Conservation (phyloP, 2,329 filamentous ascomycete species). For the Zasmidium citrigriseum region DNA sequence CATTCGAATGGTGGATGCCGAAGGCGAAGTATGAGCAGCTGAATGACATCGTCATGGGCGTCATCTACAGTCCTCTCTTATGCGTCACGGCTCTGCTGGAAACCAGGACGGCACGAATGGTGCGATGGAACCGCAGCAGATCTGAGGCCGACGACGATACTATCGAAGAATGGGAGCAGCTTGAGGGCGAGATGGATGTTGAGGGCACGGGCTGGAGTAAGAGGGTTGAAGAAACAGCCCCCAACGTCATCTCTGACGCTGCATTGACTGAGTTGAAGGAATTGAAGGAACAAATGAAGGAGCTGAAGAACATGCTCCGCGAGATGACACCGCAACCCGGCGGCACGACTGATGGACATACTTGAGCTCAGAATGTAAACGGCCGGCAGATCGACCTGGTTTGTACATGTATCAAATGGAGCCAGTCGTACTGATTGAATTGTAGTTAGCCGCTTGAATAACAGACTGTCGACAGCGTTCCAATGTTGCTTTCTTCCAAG, state of each 20-base stretch:
- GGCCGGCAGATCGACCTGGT: too few relatives aligned
- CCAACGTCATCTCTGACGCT: conserved; percentile 78
- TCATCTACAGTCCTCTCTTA: conserved; percentile 82
- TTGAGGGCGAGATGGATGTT: conserved; percentile 70
- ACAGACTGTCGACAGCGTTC: too few relatives aligned
- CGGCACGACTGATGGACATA: background rate
- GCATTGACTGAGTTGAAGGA: conserved; percentile 65
- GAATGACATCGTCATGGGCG: conserved; percentile 85
- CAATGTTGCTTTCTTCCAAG: too few relatives aligned
- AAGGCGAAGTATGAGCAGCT: conserved; percentile 71
- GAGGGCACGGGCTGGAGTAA: conserved; percentile 84
- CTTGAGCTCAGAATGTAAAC: too few relatives aligned
- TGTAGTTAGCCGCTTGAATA: too few relatives aligned
- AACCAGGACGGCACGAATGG: conserved; percentile 40
- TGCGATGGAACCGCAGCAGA: conserved; percentile 66
- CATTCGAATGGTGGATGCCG: conserved; percentile 96
- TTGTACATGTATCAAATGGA: too few relatives aligned
- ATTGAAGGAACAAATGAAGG: conserved; percentile 46
- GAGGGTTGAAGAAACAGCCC: conserved; percentile 71
- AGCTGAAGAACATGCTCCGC: conserved; percentile 44
- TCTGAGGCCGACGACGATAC: conserved; percentile 90
- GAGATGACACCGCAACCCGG: conserved; percentile 20
- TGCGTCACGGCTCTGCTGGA: conserved; percentile 70
- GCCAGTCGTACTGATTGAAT: too few relatives aligned
- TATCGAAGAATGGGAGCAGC: conserved; percentile 90